A percentile compares a stretch with the other conserved stretches of the same genome.
Evolutionary conservation across 305 asterid genomes (phyloP).

Genomic region (Ilex paraguariensis): DNA sequence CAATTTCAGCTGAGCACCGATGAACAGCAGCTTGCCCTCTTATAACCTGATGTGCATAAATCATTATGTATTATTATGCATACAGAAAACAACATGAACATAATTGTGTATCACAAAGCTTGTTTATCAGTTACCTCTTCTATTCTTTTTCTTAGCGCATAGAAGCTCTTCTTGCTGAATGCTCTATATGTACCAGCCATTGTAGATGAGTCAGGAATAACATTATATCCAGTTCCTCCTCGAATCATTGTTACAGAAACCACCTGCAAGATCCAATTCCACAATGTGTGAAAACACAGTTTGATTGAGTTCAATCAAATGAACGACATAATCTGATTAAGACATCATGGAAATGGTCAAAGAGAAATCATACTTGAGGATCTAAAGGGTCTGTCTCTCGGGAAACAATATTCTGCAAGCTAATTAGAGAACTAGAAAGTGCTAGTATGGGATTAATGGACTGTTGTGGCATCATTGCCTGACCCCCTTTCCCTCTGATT

Average conservation of each 20-base stretch:
- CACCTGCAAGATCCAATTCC: conserved; percentile 23
- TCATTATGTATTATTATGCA: too few relatives aligned
- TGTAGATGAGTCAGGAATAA: conserved; percentile 33
- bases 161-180: conserved; percentile 27
- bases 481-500: conserved; percentile 19
- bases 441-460: conserved; percentile 45
- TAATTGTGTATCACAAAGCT: too few relatives aligned
- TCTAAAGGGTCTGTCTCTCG: conserved; percentile 51
- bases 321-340: too few relatives aligned
- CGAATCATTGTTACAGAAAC: conserved; percentile 36
- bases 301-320: too few relatives aligned
- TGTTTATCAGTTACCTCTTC: conserved; percentile 30
- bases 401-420: conserved; percentile 47
- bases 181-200: conserved; percentile 52
- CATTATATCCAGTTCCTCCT: conserved; percentile 19
- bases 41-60: conserved; percentile 20
- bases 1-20: conserved; percentile 28
- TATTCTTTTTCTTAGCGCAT: conserved; percentile 36
- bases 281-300: too few relatives aligned
- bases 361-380: conserved; percentile 22
- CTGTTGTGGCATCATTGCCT: conserved; percentile 34
- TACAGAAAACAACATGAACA: too few relatives aligned
- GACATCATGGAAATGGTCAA: too few relatives aligned
- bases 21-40: conserved; percentile 40
- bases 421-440: conserved; percentile 36